Evolutionary conservation across 176 grass and related monocot species (phyloP).

Genomic region (Carex parvula): DNA sequence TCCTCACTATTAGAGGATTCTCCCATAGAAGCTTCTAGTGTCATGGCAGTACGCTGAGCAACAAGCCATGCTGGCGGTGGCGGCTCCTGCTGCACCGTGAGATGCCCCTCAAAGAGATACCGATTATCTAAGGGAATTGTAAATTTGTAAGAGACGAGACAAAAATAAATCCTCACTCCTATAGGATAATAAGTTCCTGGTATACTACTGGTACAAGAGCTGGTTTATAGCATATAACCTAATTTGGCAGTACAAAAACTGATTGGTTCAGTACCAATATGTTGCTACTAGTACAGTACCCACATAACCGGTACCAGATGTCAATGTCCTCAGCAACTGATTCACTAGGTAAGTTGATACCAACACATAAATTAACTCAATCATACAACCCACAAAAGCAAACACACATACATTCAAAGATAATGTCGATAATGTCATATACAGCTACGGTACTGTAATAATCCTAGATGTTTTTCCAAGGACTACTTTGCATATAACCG

Average conservation of each 20-base stretch:
- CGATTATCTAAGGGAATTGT: slow-evolving; percentile 51
- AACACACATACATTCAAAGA: not conserved
- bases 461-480: no score
- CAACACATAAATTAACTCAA: slow-evolving; percentile 11
- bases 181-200: not conserved
- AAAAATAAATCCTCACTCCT: not conserved
- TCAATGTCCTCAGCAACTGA: not conserved
- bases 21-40: slow-evolving; percentile 44
- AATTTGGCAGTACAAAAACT: slow-evolving; percentile 9
- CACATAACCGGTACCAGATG: not conserved
- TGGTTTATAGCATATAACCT: not conserved
- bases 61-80: slow-evolving; percentile 91
- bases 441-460: not conserved
- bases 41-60: slow-evolving; percentile 58
- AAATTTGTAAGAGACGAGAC: slow-evolving; percentile 30
- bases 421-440: not conserved
- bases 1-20: slow-evolving; percentile 51
- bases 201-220: slow-evolving; percentile 14
- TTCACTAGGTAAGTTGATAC: not conserved
- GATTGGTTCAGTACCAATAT: not conserved
- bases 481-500: no score
- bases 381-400: not conserved
- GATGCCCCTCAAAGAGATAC: slow-evolving; percentile 92
- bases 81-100: slow-evolving; percentile 86
- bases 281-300: not conserved